Conservation (phyloP, 2,329 filamentous ascomycete genomes). For the Cryphonectria carpinicola region DNA sequence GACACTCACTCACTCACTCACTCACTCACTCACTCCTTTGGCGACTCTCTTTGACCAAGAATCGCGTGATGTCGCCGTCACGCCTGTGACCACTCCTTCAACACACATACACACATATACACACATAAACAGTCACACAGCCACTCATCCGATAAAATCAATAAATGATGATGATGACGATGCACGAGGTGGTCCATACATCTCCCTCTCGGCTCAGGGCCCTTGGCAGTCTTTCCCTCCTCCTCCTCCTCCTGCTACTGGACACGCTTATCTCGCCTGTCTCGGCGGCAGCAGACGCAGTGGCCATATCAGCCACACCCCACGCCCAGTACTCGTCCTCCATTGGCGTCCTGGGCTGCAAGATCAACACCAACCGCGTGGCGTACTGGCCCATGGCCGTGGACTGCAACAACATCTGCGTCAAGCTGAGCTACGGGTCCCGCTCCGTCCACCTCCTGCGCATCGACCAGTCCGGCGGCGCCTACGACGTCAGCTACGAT, state of each 20-base stretch:
- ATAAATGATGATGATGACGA: background rate
- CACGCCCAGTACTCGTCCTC: slow-evolving; percentile 60
- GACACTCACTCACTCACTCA: background rate
- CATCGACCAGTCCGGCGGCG: slow-evolving; percentile 58
- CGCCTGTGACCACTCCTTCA: background rate
- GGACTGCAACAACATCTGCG: slow-evolving; percentile 59
- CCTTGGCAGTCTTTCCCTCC: background rate
- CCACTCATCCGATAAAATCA: background rate
- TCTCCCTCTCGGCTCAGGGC: background rate
- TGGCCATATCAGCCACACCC: slow-evolving; percentile 50
- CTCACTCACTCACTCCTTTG: background rate
- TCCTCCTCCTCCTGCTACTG: background rate
- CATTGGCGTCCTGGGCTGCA: slow-evolving; percentile 61
- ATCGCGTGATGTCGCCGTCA: background rate
- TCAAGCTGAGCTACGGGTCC: slow-evolving; percentile 52
- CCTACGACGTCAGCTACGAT: slow-evolving; percentile 57
- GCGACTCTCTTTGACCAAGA: background rate
- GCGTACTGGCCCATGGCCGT: slow-evolving; percentile 60
- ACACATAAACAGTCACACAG: background rate
- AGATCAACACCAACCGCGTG: slow-evolving; percentile 61
- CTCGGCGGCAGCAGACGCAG: slow-evolving; percentile 8
- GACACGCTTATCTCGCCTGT: slow-evolving; percentile 4
- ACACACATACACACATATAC: too few species aligned
- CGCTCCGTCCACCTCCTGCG: slow-evolving; percentile 60
- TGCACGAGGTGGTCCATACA: background rate